Evolutionary conservation across 352 stramenopile species (phyloP).

Genomic region (Globisporangium okanoganense): DNA sequence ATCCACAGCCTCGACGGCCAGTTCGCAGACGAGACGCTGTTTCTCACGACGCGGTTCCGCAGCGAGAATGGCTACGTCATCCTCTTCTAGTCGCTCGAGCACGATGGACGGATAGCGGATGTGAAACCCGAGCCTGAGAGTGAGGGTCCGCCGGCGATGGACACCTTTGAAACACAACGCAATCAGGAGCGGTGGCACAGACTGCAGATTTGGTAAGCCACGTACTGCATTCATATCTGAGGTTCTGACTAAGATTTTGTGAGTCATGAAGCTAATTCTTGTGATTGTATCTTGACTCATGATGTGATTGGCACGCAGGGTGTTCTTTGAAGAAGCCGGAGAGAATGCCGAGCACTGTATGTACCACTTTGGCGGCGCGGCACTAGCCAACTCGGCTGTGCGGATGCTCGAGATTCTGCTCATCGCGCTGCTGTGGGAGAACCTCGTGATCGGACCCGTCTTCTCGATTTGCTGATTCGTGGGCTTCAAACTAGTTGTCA

Average conservation of each 20-base stretch:
- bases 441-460: slow-evolving; percentile 38
- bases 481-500: not conserved
- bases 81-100: slow-evolving; percentile 43
- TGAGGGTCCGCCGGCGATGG: not conserved
- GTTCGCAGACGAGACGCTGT: slow-evolving; percentile 32
- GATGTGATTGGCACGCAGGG: slow-evolving; percentile 21
- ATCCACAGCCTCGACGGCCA: slow-evolving; percentile 26
- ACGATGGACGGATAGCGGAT: slow-evolving; percentile 3
- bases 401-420: slow-evolving; percentile 68
- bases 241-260: not conserved
- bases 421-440: slow-evolving; percentile 51
- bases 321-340: slow-evolving; percentile 35
- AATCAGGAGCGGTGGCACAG: slow-evolving; percentile 35
- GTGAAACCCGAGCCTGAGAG: not conserved
- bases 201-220: slow-evolving; percentile 42
- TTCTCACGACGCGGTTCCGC: slow-evolving; percentile 36
- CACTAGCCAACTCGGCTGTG: slow-evolving; percentile 31
- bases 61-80: slow-evolving; percentile 33
- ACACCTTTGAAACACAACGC: not conserved
- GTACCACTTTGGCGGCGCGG: slow-evolving; percentile 49
- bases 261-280: not conserved
- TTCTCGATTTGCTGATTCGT: slow-evolving; percentile 17
- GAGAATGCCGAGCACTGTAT: slow-evolving; percentile 26
- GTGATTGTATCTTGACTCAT: not conserved
- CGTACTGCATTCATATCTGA: not conserved